Conservation (phyloP, 805 yeast species). For the Ogataea pini region DNA sequence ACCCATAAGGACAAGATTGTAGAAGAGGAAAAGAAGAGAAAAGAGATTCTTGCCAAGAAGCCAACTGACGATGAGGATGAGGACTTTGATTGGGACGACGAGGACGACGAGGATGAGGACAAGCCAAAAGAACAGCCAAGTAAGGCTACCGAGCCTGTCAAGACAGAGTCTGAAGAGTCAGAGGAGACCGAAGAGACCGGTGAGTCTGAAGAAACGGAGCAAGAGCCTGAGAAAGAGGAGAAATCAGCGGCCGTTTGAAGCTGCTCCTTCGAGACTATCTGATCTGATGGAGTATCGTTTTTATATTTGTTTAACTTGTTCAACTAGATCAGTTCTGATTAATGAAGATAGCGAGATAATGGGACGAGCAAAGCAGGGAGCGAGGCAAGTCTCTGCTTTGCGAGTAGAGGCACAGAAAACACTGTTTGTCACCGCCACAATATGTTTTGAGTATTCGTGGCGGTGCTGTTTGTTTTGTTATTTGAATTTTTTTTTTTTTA, state of each 20-base stretch:
- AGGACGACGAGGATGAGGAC: slow-evolving; percentile 51
- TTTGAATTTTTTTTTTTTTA: slow-evolving; percentile 1
- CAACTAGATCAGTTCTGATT: neutral
- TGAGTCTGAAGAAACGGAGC: slow-evolving; percentile 8
- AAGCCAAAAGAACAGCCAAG: slow-evolving; percentile 1
- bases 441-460: neutral
- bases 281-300: neutral
- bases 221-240: neutral
- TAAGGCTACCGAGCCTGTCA: neutral
- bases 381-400: too few relatives aligned
- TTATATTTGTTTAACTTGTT: neutral
- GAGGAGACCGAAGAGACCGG: slow-evolving; percentile 6
- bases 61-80: slow-evolving; percentile 40
- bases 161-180: neutral
- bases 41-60: slow-evolving; percentile 52
- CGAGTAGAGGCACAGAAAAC: too few relatives aligned
- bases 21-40: slow-evolving; percentile 65
- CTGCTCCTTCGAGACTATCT: too few relatives aligned
- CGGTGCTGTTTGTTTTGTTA: neutral
- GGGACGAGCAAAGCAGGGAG: too few relatives aligned
- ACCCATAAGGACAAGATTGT: slow-evolving; percentile 52
- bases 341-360: slow-evolving; percentile 2
- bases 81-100: slow-evolving; percentile 54
- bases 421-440: slow-evolving; percentile 6
- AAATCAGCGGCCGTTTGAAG: too few relatives aligned